Conservation (phyloP, 2,329 filamentous ascomycete species). For the Claviceps humidiphila region DNA sequence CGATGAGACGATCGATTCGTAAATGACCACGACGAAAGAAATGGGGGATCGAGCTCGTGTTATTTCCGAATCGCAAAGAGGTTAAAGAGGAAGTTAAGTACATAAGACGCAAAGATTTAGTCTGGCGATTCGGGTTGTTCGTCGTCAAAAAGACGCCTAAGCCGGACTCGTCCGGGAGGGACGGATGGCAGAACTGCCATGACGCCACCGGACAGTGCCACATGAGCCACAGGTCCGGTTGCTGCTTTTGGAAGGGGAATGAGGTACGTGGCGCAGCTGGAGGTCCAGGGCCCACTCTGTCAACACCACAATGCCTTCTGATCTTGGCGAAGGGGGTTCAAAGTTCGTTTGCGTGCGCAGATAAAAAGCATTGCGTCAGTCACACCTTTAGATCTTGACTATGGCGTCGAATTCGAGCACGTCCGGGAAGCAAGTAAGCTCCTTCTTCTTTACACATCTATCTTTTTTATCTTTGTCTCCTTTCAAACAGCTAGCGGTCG, state of each 20-base stretch:
- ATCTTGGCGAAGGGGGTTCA: not conserved
- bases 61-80: not conserved
- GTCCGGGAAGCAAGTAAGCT: slow-evolving; percentile 17
- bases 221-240: not conserved
- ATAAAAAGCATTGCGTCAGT: not conserved
- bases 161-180: not conserved
- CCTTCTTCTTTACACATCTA: not conserved
- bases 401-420: slow-evolving; percentile 22
- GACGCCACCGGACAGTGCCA: not conserved
- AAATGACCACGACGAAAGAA: not conserved
- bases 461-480: not conserved
- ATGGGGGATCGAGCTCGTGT: not conserved
- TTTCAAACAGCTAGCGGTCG: not conserved
- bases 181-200: not conserved
- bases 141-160: not conserved
- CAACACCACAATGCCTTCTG: not conserved
- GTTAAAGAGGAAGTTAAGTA: not conserved
- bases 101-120: not conserved
- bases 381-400: not conserved
- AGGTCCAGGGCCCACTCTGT: not conserved
- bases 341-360: not conserved
- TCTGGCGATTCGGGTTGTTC: not conserved
- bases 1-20: no score
- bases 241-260: not conserved
- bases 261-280: not conserved